These are phyloP conservation scores for Cenchrus fungigraminus DNA, from an alignment of 176 grass and related monocot genomes.

Conservation along the genomic window DNA sequence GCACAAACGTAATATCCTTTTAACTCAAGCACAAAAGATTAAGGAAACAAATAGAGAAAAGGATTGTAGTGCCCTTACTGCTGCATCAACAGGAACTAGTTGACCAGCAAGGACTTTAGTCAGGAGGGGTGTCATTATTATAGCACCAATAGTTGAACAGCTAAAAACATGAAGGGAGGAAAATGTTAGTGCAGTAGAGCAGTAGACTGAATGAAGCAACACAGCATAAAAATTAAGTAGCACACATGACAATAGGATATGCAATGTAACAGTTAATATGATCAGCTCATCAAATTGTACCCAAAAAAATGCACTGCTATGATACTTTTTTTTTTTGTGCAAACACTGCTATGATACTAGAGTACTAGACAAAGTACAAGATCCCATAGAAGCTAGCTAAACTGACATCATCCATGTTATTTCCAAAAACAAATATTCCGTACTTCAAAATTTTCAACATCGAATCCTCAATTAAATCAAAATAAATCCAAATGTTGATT, in stretches of 20 bases:
- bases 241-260: neutral
- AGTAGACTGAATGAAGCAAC: conserved; percentile 27
- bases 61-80: conserved; percentile 58
- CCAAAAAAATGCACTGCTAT: neutral
- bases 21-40: conserved; percentile 10
- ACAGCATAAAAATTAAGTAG: conserved; percentile 18
- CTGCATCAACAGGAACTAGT: conserved; percentile 95
- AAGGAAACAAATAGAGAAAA: conserved; percentile 17
- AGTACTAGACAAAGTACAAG: conserved; percentile 27
- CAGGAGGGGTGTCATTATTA: conserved; percentile 94
- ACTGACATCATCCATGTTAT: conserved; percentile 1
- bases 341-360: no score
- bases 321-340: no score
- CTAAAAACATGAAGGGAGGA: conserved; percentile 53
- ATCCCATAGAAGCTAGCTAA: conserved; percentile 3
- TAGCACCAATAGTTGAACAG: conserved; percentile 96
- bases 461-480: no score
- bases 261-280: neutral
- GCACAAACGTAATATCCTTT: conserved; percentile 25
- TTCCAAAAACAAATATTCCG: neutral
- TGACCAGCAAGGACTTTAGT: conserved; percentile 93
- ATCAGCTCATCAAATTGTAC: conserved; percentile 13
- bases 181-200: conserved; percentile 31
- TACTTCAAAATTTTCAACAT: conserved; percentile 14
- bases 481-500: neutral